Evolutionary conservation across 352 stramenopile genomes (phyloP), one percentile per base, ranked within the genome.

Genomic region (Paralagenidium karlingii): DNA sequence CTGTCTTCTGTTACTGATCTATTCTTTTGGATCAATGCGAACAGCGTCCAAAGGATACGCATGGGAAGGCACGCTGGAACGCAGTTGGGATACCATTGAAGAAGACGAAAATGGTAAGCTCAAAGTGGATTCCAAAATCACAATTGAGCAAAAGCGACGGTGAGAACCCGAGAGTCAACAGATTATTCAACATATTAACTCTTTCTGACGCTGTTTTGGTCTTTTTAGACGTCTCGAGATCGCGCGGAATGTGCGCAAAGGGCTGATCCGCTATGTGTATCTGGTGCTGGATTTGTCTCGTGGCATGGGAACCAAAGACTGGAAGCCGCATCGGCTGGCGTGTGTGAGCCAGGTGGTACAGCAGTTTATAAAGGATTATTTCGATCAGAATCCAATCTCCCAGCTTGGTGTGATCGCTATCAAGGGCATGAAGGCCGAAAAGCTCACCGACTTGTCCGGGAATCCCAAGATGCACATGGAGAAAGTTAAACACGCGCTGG

Each of bases 371-470:
- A 78, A 78, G 40, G 75, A 94, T 53, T 96, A 93, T 51, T 96
- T 96, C 39, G 87, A 96, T 55, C 82, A 96, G 50, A 97, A 97
- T 46, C 88, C 88, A 24, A 92, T 97, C 45, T 94, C 81, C 24
- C 80, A 95, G 53, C 53, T 96, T 16, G 77, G 87, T 3, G 55
- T 97, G 20, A 83, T 96, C 40, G 75, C 83, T 25, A 91, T 93
- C 40, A 82, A 91, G 43, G 78, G 85, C 39, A 84, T 89, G 53
- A 84, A 76, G 41, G 86, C 87, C 6, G 81, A 95, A 40, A 94
- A 94, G 46, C 58, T 95, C 18, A 95, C 73, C 24, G 85, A 96
- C 7, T 49, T 96, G 9, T 95, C 82, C 8, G 84, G 79, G 16
- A 95, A 94, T 49, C 67, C 76, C 7, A 87, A 83, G 49, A 69